These are phyloP conservation scores for Arabidopsis lyrata DNA, from an alignment of 441 rosid genomes.

Conservation along the genomic window DNA sequence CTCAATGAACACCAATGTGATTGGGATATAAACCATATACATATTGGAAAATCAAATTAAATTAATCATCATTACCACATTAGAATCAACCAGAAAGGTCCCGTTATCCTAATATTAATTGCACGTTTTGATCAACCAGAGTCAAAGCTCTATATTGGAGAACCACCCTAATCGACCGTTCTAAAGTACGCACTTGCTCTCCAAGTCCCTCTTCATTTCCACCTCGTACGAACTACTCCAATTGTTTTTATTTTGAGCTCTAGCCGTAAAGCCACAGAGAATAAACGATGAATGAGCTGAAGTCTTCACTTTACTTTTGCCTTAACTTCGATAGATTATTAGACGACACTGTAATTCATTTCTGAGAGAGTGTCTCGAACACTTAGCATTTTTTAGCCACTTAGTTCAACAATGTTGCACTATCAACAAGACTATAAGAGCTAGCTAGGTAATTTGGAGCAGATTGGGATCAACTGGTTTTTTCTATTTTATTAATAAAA, in stretches of 20 bases:
- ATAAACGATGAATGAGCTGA: conserved; percentile 2
- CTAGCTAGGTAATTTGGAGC: neutral
- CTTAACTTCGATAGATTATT: neutral
- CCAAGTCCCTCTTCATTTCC: neutral
- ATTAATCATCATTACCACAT: conserved; percentile 3
- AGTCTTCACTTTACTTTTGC: conserved; percentile 1
- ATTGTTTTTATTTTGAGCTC: neutral
- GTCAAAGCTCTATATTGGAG: neutral
- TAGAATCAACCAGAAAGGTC: neutral
- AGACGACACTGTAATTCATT: neutral
- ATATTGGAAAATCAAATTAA: neutral
- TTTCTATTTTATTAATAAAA: conserved; percentile 6
- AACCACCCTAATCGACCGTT: conserved; percentile 1
- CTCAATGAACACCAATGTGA: neutral
- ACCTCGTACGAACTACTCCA: neutral
- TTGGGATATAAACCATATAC: conserved; percentile 18
- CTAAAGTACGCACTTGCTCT: neutral
- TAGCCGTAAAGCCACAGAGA: neutral
- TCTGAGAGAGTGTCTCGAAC: neutral
- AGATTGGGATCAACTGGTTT: conserved; percentile 6
- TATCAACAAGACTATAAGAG: conserved; percentile 2
- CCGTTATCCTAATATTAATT: neutral
- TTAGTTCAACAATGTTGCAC: conserved; percentile 13
- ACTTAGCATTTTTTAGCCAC: neutral
- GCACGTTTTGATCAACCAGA: neutral